phyloP scores from a whole-genome alignment of 441 rosid species.

The Rhodomyrtus psidioides region DNA sequence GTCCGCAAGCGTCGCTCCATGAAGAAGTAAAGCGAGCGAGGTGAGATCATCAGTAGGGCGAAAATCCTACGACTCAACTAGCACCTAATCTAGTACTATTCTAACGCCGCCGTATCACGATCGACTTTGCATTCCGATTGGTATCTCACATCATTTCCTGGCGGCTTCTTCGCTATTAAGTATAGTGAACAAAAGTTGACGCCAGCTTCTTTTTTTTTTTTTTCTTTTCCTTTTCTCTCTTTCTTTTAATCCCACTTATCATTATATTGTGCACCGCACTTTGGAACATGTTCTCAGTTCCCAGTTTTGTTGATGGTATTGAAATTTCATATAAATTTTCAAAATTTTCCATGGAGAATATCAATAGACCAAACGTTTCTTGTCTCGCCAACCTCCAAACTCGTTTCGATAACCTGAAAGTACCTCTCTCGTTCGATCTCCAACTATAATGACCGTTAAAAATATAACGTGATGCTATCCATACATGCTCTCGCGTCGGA shows the following conservation, averaged over 20 bases:
- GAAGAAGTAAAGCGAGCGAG: not conserved
- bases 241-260: not conserved
- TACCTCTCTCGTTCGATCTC: not conserved
- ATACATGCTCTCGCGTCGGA: not conserved
- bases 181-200: not conserved
- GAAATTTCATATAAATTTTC: not conserved
- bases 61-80: not conserved
- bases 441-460: not conserved
- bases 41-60: not conserved
- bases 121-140: not conserved
- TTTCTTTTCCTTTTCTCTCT: not conserved
- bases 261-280: not conserved
- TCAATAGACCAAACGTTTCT: not conserved
- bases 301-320: not conserved
- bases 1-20: not conserved
- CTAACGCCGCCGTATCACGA: not conserved
- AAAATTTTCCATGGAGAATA: not conserved
- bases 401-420: not conserved
- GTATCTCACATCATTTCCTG: not conserved
- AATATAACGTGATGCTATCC: not conserved
- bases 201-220: not conserved
- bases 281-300: not conserved
- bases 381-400: not conserved
- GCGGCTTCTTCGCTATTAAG: not conserved
- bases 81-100: not conserved